phyloP scores from a whole-genome alignment of 2,329 filamentous ascomycete species.

The Hypocrella siamensis region DNA sequence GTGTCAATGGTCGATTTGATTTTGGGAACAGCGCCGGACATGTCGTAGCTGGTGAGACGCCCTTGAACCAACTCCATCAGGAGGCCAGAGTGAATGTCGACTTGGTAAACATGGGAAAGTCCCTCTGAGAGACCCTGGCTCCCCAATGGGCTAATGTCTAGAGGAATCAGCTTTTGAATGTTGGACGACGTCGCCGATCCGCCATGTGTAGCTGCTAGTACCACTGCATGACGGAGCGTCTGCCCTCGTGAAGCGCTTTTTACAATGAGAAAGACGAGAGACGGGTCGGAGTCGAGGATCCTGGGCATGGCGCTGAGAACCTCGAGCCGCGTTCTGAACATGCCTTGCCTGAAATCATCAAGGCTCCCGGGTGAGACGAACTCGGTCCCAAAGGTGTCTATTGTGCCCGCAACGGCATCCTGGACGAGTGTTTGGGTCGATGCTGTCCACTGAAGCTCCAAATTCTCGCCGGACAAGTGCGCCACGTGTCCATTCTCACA shows the following conservation, averaged over 20 bases:
- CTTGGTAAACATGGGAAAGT: conserved; percentile 24
- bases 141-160: conserved; percentile 23
- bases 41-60: conserved; percentile 44
- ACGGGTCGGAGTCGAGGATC: conserved; percentile 28
- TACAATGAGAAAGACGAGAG: conserved; percentile 38
- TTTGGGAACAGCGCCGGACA: conserved; percentile 46
- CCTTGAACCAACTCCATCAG: conserved; percentile 43
- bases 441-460: conserved; percentile 18
- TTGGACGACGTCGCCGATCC: conserved; percentile 10
- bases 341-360: conserved; percentile 33
- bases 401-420: conserved; percentile 15
- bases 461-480: conserved; percentile 40
- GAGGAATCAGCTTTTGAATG: conserved; percentile 19
- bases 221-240: conserved; percentile 14
- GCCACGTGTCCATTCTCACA: conserved; percentile 44
- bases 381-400: conserved; percentile 29
- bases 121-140: conserved; percentile 7
- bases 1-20: conserved; percentile 37
- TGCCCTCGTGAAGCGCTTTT: conserved; percentile 15
- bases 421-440: conserved; percentile 18
- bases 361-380: conserved; percentile 29
- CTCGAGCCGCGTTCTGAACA: conserved; percentile 39
- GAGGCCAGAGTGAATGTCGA: conserved; percentile 48
- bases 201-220: conserved; percentile 16
- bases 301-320: conserved; percentile 34